Evolutionary conservation across 2,329 filamentous ascomycete genomes (phyloP), one percentile per base, ranked within the genome.

Genomic region (Alternaria atra): DNA sequence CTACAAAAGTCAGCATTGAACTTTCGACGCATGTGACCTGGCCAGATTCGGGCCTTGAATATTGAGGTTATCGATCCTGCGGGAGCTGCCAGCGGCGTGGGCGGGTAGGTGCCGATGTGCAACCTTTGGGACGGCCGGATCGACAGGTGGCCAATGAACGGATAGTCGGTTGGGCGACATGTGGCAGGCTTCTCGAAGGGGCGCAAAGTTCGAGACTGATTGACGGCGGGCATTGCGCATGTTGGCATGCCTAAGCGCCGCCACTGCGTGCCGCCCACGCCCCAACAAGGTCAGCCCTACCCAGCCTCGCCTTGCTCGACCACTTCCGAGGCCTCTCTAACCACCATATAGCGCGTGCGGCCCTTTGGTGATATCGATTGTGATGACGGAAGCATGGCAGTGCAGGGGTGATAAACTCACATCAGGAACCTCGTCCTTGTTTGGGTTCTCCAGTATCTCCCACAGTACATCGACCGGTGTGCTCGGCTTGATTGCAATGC

Each of bases 401-500:
- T 43, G 47, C 34, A 57, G 53, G 58, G 47, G 35, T 52, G 15
- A 6, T 40, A 43, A 29, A 84, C 92, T 83, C 80, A 97, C 94
- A 85, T 99, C 95, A 9, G 95, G 95, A 57, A 89, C 85, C 78
- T 97, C 95, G 66, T 87, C 87, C 73, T 87, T 85, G 51, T 91
- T 85, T 3, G 86, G 76, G 70, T 84, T 91, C 69, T 94, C 93
- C 53, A 98, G 81, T 54, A 97, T 90, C 44, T 97, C 93, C 87
- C 92, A 97, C 56, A 99, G 83, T 46, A 99, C 94, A 75, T 97
- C 92, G 7, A 97, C 94, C 4, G 89, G 85, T 1, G 95, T 99
- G 69, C 90, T 90, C 2, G 95, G 95, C 85, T 99, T 99, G 76
- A 99, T 92, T 9, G 95, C 95, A 73, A 99, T 92, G 58, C 95